Base-by-base conservation (phyloP, 2,329 filamentous ascomycete species). In the Trichophyton schoenleinii region DNA sequence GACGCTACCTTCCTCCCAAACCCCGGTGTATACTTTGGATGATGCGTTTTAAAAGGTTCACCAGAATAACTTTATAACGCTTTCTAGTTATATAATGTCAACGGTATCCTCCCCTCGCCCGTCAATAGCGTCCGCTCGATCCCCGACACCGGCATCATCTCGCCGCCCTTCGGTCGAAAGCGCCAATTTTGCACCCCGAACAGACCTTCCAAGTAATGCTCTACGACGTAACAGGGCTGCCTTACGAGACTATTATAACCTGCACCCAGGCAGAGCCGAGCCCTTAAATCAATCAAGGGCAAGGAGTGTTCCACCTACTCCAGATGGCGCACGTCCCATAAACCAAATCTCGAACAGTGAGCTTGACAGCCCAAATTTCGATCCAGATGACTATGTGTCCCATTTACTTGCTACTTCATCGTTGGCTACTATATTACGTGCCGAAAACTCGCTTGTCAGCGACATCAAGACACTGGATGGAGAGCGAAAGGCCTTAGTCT, bases 401-500 rank as follows among this genome's bases (percentile, higher is more conserved):
- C 72, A 75, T 3, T 69, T 78, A 1, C 67, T 78, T 2, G 71
- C 72, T 25, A 73, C 71, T 0, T 77, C 75, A 3, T 73, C 73
- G 1, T 68, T 78, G 5, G 70, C 73, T 2, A 76, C 75, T 1
- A 74, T 78, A 22, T 66, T 78, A 7, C 76, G 75, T 53, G 75
- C 75, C 1, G 76, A 78, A 64, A 74, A 75, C 44, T 75, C 73
- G 6, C 69, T 78, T n/a, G 73, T 78, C 5, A 74, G 73, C 66
- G 92, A 97, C 75, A 92, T 96, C 57, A 79, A 91, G 42, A 91
- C 89, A 1, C 80, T 99, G 18, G 94, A 97, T 70, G 92, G 92
- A 25, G 94, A 99, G 80, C 88, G 94, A 74, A 99, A 99, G 76
- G 91, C 92, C 1, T 77, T 99, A 64, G 94, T 99, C 3, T 99